Conservation (phyloP, 2,329 filamentous ascomycete species). For the Fusarium dimerum region DNA sequence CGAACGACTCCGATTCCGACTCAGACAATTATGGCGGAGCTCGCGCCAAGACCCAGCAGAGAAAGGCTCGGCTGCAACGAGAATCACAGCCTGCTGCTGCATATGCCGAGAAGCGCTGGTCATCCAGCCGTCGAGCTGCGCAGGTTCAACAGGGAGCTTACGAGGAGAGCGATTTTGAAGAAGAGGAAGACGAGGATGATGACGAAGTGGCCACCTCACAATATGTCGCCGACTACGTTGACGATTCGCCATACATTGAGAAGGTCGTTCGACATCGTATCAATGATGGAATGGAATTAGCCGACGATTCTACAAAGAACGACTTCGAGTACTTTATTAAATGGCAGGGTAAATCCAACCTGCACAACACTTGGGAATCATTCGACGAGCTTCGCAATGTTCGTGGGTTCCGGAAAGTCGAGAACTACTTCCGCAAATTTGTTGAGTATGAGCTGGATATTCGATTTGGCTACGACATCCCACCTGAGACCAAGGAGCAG, state of each 20-base stretch:
- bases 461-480: constrained; percentile 72
- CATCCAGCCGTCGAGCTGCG: constrained; percentile 73
- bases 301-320: constrained; percentile 60
- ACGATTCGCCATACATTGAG: constrained; percentile 84
- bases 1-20: constrained; percentile 65
- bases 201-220: constrained; percentile 57
- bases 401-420: constrained; percentile 83
- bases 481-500: constrained; percentile 86
- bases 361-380: constrained; percentile 94
- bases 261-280: constrained; percentile 84
- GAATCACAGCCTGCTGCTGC: constrained; percentile 67
- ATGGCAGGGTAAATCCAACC: constrained; percentile 94
- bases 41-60: constrained; percentile 66
- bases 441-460: constrained; percentile 80
- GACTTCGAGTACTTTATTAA: constrained; percentile 95
- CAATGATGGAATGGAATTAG: constrained; percentile 65
- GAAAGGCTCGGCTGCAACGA: constrained; percentile 75
- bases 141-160: constrained; percentile 66
- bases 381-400: constrained; percentile 72
- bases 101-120: constrained; percentile 85
- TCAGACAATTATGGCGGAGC: constrained; percentile 80
- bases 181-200: constrained; percentile 65
- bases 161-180: constrained; percentile 66
- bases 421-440: constrained; percentile 90
- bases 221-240: constrained; percentile 69